Evolutionary conservation across 1,284 basidiomycete genomes (phyloP), one percentile per base, ranked within the genome.

Genomic region (Fomitopsis pinicola): DNA sequence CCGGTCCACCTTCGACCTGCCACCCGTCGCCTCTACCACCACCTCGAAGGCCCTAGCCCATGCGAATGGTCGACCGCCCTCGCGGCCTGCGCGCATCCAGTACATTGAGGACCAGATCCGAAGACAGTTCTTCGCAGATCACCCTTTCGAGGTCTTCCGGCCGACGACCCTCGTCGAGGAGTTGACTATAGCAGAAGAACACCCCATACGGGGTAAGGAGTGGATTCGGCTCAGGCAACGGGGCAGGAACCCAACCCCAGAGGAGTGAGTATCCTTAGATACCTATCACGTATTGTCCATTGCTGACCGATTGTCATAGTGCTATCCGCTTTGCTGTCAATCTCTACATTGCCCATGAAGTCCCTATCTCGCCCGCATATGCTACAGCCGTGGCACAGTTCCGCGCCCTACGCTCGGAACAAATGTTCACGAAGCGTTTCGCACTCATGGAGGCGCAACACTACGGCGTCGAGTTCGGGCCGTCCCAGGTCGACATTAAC

Each of bases 81-180:
- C 82, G 14, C 77, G 78, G 14, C 87, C 91, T 0, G 68, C 84
- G 61, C 82, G 85, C 10, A 84, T 98, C 62, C 80, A 84, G 55
- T 98, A 97, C 74, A 68, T 91, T 35, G 94, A 96, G 72, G 97
- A 99, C 76, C 81, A 84, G 62, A 80, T 98, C 58, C 87, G 97
- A 52, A 81, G 87, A 59, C 93, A 94, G 74, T 99, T 99, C 82
- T 98, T 96, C 80, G 81, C 83, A 58, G 97, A 99, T 77, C 96
- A 98, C 72, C 95, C 97, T 2, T 98, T 98, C 73, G 96, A 99
- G 77, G 90, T 94, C 1, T 91, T 96, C 74, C 83, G 95, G 45
- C 88, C 94, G 2, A 80, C 83, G 15, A 88, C 84, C 12, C 75
- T 99, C 56, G 85, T 92, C 0, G 97, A 99, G 77, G 80, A 80